phyloP scores from a whole-genome alignment of 164 flowering plant species.

The Annona cherimola region DNA sequence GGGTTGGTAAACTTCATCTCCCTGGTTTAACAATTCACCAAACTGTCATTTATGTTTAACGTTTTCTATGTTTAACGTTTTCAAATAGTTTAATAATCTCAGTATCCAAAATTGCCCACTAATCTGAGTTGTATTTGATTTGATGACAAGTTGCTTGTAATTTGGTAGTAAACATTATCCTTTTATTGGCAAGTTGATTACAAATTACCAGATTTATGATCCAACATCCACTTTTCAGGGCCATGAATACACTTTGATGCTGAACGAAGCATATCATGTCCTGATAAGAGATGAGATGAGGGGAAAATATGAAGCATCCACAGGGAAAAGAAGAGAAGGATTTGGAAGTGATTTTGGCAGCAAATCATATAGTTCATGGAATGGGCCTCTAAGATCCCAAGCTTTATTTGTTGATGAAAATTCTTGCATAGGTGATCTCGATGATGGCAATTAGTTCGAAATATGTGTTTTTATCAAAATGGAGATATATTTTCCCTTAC shows the following conservation, averaged over 20 bases:
- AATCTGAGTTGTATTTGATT: too few species aligned
- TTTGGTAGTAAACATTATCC: too few species aligned
- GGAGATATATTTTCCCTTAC: neutral
- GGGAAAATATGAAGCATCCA: conserved; percentile 52
- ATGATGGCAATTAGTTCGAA: neutral
- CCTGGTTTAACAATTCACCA: too few species aligned
- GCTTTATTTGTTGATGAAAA: conserved; percentile 72
- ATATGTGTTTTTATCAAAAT: too few species aligned
- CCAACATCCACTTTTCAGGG: conserved; percentile 33
- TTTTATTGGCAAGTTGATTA: too few species aligned
- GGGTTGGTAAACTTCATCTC: too few species aligned
- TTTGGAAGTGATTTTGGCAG: conserved; percentile 17
- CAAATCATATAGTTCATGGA: conserved; percentile 45
- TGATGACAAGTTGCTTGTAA: too few species aligned
- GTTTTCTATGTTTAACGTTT: too few species aligned
- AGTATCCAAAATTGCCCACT: too few species aligned
- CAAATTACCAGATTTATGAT: neutral
- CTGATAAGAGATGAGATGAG: conserved; percentile 53
- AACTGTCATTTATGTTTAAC: too few species aligned
- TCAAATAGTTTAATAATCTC: too few species aligned
- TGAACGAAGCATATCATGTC: conserved; percentile 60
- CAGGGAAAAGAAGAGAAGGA: conserved; percentile 21
- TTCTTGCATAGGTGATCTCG: conserved; percentile 48
- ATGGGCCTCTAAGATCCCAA: conserved; percentile 53
- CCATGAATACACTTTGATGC: conserved; percentile 46